Conservation (phyloP, 805 yeast genomes). For the Sporopachydermia quercuum region DNA sequence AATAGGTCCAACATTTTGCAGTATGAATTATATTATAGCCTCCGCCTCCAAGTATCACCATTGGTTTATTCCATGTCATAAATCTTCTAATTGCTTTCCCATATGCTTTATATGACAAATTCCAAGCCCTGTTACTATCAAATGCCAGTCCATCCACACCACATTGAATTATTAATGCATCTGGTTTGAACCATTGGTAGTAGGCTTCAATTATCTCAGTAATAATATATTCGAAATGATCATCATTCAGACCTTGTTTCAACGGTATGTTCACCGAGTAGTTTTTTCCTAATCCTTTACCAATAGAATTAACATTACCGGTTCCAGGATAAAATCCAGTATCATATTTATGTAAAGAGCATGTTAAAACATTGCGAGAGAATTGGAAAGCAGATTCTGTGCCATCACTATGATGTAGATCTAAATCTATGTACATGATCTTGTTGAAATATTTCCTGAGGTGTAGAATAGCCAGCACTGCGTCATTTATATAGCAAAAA, state of each 20-base stretch:
- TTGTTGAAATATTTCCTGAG: constrained; percentile 31
- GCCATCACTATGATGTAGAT: constrained; percentile 73
- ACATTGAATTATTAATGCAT: constrained; percentile 45
- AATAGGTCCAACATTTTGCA: constrained; percentile 44
- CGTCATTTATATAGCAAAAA: constrained; percentile 61
- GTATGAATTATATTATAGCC: constrained; percentile 53
- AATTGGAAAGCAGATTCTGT: constrained; percentile 50
- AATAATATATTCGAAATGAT: constrained; percentile 22
- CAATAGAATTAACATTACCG: constrained; percentile 28
- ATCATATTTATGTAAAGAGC: constrained; percentile 51
- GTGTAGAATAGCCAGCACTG: constrained; percentile 38
- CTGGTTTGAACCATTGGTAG: constrained; percentile 27
- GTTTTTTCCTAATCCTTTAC: constrained; percentile 23
- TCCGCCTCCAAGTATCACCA: constrained; percentile 57
- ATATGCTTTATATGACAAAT: constrained; percentile 39
- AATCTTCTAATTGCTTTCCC: constrained; percentile 21
- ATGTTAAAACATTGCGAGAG: constrained; percentile 39
- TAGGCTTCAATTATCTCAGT: constrained; percentile 28
- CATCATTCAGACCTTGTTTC: constrained; percentile 39
- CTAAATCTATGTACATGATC: constrained; percentile 53
- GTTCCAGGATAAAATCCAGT: constrained; percentile 65
- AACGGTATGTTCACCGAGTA: constrained; percentile 39
- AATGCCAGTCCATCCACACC: constrained; percentile 66
- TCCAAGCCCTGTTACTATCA: constrained; percentile 57
- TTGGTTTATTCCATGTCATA: constrained; percentile 19